Base-by-base conservation (phyloP, 2,329 filamentous ascomycete genomes). In the Mycosphaerella arachidis region DNA sequence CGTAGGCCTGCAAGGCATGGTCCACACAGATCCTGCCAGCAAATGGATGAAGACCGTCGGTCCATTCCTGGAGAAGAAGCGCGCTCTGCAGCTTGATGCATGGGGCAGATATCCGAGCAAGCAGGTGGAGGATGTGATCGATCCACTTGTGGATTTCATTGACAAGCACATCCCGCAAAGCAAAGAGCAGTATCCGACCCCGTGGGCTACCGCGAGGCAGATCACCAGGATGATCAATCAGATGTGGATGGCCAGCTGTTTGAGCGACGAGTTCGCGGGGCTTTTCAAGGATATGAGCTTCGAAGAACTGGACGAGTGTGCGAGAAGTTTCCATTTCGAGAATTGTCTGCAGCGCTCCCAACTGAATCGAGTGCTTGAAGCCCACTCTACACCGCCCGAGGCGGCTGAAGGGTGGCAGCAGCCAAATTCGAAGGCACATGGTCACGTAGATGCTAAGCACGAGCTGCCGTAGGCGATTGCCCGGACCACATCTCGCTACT, bases 11-110 rank as follows among this genome's bases (percentile, higher is more conserved):
- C 72, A 74, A 57, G 72, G 68, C 6, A 73, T 73, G 70, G 58
- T 70, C 8, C 62, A 70, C n/a, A 54, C 64, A 6, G 53, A 63
- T 45, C 63, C 63, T 8, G 45, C 59, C 8, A 63, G 63, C 10
- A 53, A 65, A 9, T 73, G 82, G 72, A 83, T 83, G 70, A 74
- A 75, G 24, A 77, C 79, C 2, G 77, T 86, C 46, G 67, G 75
- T 18, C 76, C 79, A 0, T 84, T 86, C 56, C 68, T 86, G 0
- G 77, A 79, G 52, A 86, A 85, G 74, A 86, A 86, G 68, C 75
- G 78, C 8, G 66, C 68, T 0, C 73, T 84, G 2, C 80, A 81
- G 27, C 73, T 85, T 1, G 83, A 86, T 67, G 79, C 78, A 16
- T 86, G 83, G 83, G 83, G 82, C 0, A 71, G 75, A 48, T 71